Conservation (phyloP, 106 monocot genomes). For the Agapanthus africanus region DNA sequence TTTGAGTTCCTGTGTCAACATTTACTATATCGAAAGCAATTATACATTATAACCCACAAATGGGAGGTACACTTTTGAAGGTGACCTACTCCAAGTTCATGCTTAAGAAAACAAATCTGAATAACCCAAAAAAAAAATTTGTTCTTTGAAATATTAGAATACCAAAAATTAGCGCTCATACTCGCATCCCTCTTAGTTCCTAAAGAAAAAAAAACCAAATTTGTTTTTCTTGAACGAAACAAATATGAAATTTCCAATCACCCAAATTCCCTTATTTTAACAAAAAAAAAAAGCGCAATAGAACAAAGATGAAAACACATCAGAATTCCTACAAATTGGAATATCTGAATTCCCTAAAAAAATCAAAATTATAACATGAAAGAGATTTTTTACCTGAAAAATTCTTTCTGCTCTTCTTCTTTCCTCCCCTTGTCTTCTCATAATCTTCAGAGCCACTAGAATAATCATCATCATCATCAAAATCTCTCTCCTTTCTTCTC, state of each 20-base stretch:
- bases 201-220: neutral
- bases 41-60: no score
- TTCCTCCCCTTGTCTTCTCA: conserved; percentile 17
- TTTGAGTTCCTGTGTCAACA: no score
- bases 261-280: neutral
- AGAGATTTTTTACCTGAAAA: conserved; percentile 6
- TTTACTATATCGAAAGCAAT: no score
- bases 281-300: neutral
- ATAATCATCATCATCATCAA: conserved; percentile 18
- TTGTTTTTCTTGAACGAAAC: neutral
- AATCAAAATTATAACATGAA: neutral
- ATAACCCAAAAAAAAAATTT: neutral
- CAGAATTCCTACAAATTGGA: conserved; percentile 1
- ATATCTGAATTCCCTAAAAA: neutral
- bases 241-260: neutral
- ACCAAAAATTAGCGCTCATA: neutral
- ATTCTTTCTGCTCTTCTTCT: conserved; percentile 6
- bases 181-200: neutral
- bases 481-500: conserved; percentile 12
- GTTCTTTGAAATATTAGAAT: neutral
- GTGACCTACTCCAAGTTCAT: neutral
- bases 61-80: no score
- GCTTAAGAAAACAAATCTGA: neutral
- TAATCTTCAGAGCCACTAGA: conserved; percentile 17
- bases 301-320: neutral